These are phyloP conservation scores for Bocquillonia castaneifolia DNA, from an alignment of 441 rosid species.

Conservation along the genomic window DNA sequence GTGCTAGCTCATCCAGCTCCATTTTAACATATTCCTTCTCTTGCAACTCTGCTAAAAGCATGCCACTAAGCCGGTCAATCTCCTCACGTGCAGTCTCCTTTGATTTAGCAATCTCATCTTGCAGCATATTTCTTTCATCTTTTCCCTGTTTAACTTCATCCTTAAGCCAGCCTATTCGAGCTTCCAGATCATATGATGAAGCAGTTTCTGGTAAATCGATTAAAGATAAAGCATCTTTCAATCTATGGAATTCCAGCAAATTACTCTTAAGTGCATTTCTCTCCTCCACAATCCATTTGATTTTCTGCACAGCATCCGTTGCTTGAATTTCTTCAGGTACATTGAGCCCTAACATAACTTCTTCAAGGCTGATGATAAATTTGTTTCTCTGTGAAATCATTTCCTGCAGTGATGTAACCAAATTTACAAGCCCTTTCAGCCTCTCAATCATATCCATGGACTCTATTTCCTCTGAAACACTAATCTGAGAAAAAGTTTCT, in stretches of 20 bases:
- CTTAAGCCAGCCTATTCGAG: conserved; percentile 61
- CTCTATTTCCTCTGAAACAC: conserved; percentile 51
- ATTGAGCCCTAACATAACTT: conserved; percentile 40
- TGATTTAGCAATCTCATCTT: conserved; percentile 41
- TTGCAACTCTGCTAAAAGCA: conserved; percentile 50
- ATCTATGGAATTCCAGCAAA: conserved; percentile 46
- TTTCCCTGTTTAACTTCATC: conserved; percentile 53
- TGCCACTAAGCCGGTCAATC: conserved; percentile 52
- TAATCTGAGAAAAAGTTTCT: conserved; percentile 42
- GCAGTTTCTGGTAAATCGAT: conserved; percentile 60
- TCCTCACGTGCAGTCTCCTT: conserved; percentile 42
- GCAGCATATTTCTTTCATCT: conserved; percentile 44
- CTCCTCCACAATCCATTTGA: conserved; percentile 63
- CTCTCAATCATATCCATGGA: conserved; percentile 49
- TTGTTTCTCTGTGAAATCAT: conserved; percentile 43
- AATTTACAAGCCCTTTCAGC: conserved; percentile 52
- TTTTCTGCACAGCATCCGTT: conserved; percentile 46
- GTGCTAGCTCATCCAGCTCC: conserved; percentile 42
- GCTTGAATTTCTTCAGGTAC: conserved; percentile 53
- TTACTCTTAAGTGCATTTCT: conserved; percentile 46
- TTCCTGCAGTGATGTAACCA: conserved; percentile 61
- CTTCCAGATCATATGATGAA: conserved; percentile 50
- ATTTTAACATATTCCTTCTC: conserved; percentile 56
- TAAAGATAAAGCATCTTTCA: conserved; percentile 51
- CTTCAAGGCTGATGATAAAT: conserved; percentile 49